Evolutionary conservation across 2,329 filamentous ascomycete genomes (phyloP), one percentile per base, ranked within the genome.

Genomic region (Scedosporium boydii): DNA sequence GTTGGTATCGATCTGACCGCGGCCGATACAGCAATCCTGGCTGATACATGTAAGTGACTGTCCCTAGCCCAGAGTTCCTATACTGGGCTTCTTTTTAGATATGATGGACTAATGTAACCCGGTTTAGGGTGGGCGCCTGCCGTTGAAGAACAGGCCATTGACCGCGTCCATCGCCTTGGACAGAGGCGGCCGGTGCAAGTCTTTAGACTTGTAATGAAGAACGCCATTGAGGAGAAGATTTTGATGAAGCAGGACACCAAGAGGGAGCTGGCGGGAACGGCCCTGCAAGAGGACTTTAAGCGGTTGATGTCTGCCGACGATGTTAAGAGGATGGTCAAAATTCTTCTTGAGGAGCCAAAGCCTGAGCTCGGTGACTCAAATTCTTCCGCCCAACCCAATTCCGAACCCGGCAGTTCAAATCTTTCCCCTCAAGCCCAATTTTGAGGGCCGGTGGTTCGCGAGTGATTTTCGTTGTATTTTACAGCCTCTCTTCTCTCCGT

Each of bases 141-240:
- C 0, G 95, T 96, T 62, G 92, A 96, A 73, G 91, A 96, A 67
- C 92, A 96, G 71, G 93, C 93, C 3, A 82, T 96, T 2, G 92
- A 96, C 70, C 87, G 92, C 4, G 91, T 96, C 6, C 90, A 96
- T 71, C 83, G 92, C 0, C 80, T 96, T 0, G 92, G 92, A 0
- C 93, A 96, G 76, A 93, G 82, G 66, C 83, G 89, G 44, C 82
- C 87, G 64, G 92, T 88, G 0, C 92, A 85, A 1, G 87, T 96
- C 1, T 95, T 91, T 80, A 80, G 91, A 57, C 78, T 96, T 9
- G 84, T 96, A 1, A 88, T 96, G 76, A 89, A 96, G 68, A 83
- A 80, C 1, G 89, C 84, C 6, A 86, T 96, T 4, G 93, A 96
- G 72, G 89, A 96, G 72, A 80, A 86, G 0, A 91, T 96, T 21